Evolutionary conservation across 2,329 filamentous ascomycete species (phyloP).

Genomic region (Didymella pomorum): DNA sequence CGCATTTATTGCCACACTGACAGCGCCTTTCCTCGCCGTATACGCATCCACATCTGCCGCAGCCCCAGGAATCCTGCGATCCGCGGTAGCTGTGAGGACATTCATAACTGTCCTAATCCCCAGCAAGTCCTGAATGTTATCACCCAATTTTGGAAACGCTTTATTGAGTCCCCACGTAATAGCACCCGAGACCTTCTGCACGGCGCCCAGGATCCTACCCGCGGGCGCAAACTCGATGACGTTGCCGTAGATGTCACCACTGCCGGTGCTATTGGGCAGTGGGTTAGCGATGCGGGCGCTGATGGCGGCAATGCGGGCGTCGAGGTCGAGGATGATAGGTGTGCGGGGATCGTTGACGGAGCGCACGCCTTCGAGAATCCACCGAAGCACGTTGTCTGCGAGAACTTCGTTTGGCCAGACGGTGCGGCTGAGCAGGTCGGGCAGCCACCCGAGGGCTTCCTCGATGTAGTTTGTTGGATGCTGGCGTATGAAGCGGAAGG

Average conservation of each 20-base stretch:
- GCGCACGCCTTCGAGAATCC: constrained; percentile 40
- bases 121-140: constrained; percentile 38
- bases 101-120: constrained; percentile 41
- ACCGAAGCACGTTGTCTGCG: constrained; percentile 42
- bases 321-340: constrained; percentile 32
- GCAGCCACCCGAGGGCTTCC: constrained; percentile 35
- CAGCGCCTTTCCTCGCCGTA: constrained; percentile 25
- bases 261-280: constrained; percentile 28
- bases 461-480: constrained; percentile 42
- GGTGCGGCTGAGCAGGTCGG: constrained; percentile 37
- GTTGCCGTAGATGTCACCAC: constrained; percentile 46
- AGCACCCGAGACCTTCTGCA: constrained; percentile 26
- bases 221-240: constrained; percentile 41
- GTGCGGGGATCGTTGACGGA: constrained; percentile 19
- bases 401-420: constrained; percentile 47
- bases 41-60: constrained; percentile 38
- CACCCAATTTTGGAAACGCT: constrained; percentile 36
- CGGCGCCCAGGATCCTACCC: constrained; percentile 28
- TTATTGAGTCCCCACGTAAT: constrained; percentile 30
- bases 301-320: constrained; percentile 25
- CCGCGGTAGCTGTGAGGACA: constrained; percentile 42
- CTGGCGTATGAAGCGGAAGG: constrained; percentile 46
- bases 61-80: constrained; percentile 43
- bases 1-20: constrained; percentile 29
- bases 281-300: constrained; percentile 25